Percentiles rank a stretch among this genome's conserved stretches.
These are phyloP conservation scores for Alternaria metachromatica DNA, from an alignment of 2,329 filamentous ascomycete genomes.

Conservation along the genomic window DNA sequence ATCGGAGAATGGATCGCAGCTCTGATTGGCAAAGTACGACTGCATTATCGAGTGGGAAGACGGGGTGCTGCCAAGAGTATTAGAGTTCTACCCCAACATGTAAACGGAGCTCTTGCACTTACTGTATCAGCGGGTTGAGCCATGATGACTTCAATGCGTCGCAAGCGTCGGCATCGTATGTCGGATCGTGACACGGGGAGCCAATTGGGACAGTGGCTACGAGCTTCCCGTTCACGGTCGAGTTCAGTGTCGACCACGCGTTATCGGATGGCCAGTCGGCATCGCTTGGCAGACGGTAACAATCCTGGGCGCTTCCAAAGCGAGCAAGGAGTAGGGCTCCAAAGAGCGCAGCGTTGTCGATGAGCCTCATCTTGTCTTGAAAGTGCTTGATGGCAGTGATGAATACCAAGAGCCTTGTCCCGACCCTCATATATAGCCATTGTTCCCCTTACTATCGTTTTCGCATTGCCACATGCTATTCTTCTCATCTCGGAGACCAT, in stretches of 20 bases:
- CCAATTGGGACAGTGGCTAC: conserved; percentile 50
- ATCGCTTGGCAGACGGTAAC: conserved; percentile 39
- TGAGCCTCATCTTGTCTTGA: conserved; percentile 9
- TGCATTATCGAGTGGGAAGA: conserved; percentile 18
- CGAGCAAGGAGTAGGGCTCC: conserved; percentile 2
- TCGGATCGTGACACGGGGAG: conserved; percentile 43
- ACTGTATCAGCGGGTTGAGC: conserved; percentile 20
- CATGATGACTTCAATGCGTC: conserved; percentile 23
- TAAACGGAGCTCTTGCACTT: conserved; percentile 16
- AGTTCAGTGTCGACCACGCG: conserved; percentile 47
- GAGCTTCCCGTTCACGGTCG: conserved; percentile 47
- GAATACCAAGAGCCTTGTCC: neutral
- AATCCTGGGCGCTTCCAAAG: conserved; percentile 1
- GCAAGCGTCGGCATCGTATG: conserved; percentile 25
- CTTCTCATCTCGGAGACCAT: conserved; percentile 7
- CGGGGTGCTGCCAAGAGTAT: conserved; percentile 5
- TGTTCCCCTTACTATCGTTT: neutral
- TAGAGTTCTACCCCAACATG: conserved; percentile 3
- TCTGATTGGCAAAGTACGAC: conserved; percentile 17
- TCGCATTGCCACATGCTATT: conserved; percentile 3
- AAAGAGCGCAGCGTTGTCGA: conserved; percentile 5
- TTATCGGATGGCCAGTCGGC: conserved; percentile 43
- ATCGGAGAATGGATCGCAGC: conserved; percentile 22
- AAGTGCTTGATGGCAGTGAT: neutral
- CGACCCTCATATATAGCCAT: conserved; percentile 7